Percentiles rank a stretch among this genome's conserved stretches.
Evolutionary conservation across 2,329 filamentous ascomycete genomes (phyloP).

Genomic region (Neonectria magnoliae): DNA sequence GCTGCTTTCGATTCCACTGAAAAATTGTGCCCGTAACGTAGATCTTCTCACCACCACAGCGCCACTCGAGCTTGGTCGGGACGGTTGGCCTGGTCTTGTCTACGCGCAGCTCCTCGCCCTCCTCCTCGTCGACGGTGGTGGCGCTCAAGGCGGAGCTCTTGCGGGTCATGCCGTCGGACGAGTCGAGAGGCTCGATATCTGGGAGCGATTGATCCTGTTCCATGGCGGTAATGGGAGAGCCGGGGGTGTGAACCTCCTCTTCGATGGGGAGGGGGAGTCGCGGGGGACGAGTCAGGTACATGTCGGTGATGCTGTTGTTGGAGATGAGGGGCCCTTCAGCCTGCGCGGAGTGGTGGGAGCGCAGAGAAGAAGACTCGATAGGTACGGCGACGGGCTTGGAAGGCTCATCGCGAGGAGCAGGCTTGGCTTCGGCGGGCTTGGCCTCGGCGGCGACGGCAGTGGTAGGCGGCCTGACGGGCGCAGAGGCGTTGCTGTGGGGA

Average conservation of each 20-base stretch:
- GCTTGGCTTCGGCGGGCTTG: slow-evolving; percentile 32
- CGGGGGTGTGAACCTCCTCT: slow-evolving; percentile 88
- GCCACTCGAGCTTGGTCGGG: slow-evolving; percentile 88
- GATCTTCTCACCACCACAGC: slow-evolving; percentile 82
- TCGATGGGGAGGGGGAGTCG: slow-evolving; percentile 93
- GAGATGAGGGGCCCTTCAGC: slow-evolving; percentile 57
- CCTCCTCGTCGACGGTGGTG: slow-evolving; percentile 78
- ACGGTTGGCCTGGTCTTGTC: slow-evolving; percentile 82
- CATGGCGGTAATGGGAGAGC: slow-evolving; percentile 86
- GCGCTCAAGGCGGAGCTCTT: slow-evolving; percentile 69
- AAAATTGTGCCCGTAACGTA: slow-evolving; percentile 98
- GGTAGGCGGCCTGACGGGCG: slow-evolving; percentile 34
- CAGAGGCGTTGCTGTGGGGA: slow-evolving; percentile 52
- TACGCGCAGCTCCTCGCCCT: slow-evolving; percentile 78
- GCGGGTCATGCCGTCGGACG: slow-evolving; percentile 60
- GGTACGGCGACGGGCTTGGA: slow-evolving; percentile 70
- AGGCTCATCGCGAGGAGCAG: slow-evolving; percentile 47
- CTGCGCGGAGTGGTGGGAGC: slow-evolving; percentile 50
- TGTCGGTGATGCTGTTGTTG: slow-evolving; percentile 69
- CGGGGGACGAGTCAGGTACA: slow-evolving; percentile 78
- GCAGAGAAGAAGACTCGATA: slow-evolving; percentile 50
- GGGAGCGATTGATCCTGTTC: slow-evolving; percentile 67
- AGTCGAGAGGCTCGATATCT: slow-evolving; percentile 62
- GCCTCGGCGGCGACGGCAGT: slow-evolving; percentile 36
- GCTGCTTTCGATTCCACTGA: slow-evolving; percentile 95